Base-by-base conservation (phyloP, 306 rosid genomes). In the Parietaria judaica region DNA sequence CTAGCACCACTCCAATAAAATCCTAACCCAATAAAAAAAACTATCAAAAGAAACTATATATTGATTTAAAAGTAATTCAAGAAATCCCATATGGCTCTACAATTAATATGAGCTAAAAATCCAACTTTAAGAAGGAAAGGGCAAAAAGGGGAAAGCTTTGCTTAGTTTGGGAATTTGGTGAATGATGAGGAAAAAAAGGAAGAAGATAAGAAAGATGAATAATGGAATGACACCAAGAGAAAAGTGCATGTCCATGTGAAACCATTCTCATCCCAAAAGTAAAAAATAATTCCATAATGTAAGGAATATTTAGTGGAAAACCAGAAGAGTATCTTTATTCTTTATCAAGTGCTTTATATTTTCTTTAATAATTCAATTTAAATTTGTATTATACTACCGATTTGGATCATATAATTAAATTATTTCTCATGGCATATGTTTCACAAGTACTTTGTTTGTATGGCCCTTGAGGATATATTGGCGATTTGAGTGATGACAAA, bases 1-100 rank as follows among this genome's bases (percentile, higher is more conserved):
- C 38, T 64, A 11, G 58, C 76, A 44, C 71, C 47, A 65, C 54
- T 11, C 36, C 56, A 12, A 23, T 61, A 17, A 17, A 11, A 36
- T 34, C 14, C 6, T 11, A 17, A 6, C 62, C 51, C 1, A 11
- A 36, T n/a, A 56, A 23, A 23, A 23, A 44, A 57, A n/a, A n/a
- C n/a, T n/a, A n/a, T n/a, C n/a, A n/a, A n/a, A 60, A 6, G 14
- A 59, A 38, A 49, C 13, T 49, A 49, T 49, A 4, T 38, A 38
- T 13, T 2, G 6, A 3, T 9, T 43, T 17, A n/a, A 16, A 55
- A 8, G 9, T n/a, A 49, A 41, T 41, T 49, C 4, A 51, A 64
- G 5, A 3, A 48, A 47, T 45, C 45, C 8, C 16, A 49, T n/a
- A 7, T 47, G 35, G 39, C 23, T 56, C 43, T 56, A 34, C 16